Evolutionary conservation across 2,329 filamentous ascomycete genomes (phyloP).

Genomic region (Nakataea oryzae): DNA sequence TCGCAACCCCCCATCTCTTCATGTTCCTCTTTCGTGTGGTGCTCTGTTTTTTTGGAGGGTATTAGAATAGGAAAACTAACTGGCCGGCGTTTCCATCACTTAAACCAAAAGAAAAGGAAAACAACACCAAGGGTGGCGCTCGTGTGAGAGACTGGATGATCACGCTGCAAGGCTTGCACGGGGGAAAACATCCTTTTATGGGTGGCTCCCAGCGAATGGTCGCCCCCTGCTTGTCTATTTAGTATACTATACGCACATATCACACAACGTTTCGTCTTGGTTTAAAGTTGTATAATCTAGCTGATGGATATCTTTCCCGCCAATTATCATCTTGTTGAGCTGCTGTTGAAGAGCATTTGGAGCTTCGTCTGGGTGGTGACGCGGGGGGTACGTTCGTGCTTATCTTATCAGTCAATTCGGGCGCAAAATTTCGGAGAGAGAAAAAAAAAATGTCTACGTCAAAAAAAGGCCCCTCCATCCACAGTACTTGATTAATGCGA

Average conservation of each 20-base stretch:
- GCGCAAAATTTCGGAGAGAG: background rate
- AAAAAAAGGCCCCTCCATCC: background rate
- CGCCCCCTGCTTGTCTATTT: too few species aligned
- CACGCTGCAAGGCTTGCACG: background rate
- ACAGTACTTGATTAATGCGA: too few species aligned
- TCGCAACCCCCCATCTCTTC: too few species aligned
- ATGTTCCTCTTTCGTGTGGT: background rate
- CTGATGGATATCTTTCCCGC: too few species aligned
- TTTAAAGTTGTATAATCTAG: too few species aligned
- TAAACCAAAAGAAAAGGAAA: conserved; percentile 1
- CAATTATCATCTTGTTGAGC: too few species aligned
- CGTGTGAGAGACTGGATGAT: too few species aligned
- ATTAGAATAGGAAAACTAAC: background rate
- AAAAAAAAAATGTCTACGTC: background rate
- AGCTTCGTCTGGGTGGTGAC: background rate
- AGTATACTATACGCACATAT: background rate
- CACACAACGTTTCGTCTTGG: background rate
- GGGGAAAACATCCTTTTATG: background rate
- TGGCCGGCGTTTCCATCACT: background rate
- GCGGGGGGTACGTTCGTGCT: background rate
- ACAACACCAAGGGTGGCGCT: background rate
- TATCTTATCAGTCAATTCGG: background rate
- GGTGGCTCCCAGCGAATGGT: background rate
- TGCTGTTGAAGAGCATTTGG: too few species aligned
- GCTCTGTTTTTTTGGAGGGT: background rate